Conservation (phyloP, 805 yeast genomes). For the Candida pseudofarinosa region DNA sequence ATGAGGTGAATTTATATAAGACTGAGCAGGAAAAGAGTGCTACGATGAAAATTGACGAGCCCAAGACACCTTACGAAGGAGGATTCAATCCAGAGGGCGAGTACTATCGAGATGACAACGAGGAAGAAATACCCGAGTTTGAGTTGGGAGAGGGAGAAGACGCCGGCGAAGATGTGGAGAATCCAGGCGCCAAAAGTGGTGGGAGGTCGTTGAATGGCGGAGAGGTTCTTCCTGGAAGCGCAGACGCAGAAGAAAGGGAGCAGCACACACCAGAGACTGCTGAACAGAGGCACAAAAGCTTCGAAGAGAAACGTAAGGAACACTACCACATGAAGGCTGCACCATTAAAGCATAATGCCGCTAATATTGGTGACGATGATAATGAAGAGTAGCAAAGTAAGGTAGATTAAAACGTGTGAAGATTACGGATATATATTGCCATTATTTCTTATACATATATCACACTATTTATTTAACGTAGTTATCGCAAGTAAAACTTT, state of each 20-base stretch:
- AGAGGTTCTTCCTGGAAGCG: constrained; percentile 33
- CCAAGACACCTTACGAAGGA: constrained; percentile 92
- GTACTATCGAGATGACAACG: constrained; percentile 69
- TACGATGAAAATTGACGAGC: constrained; percentile 86
- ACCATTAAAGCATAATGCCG: constrained; percentile 37
- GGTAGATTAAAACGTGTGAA: background rate
- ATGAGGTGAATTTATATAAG: constrained; percentile 67
- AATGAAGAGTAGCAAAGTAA: constrained; percentile 5
- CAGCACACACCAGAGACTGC: constrained; percentile 39
- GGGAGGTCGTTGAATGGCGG: constrained; percentile 35
- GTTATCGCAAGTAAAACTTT: constrained; percentile 1
- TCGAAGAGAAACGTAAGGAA: constrained; percentile 74
- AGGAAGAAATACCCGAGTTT: constrained; percentile 51
- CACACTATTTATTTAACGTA: background rate
- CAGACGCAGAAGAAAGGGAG: constrained; percentile 36
- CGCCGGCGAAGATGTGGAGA: constrained; percentile 22
- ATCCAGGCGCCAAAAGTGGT: background rate
- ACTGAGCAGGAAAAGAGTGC: constrained; percentile 71
- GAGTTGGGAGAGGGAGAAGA: constrained; percentile 55
- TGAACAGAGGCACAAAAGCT: constrained; percentile 60
- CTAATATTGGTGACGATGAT: constrained; percentile 23
- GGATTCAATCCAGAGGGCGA: constrained; percentile 82
- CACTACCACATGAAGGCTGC: constrained; percentile 66
- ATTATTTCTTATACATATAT: background rate
- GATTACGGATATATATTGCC: background rate